Conservation (phyloP, 2,329 filamentous ascomycete genomes). For the Salinomyces thailandicus region DNA sequence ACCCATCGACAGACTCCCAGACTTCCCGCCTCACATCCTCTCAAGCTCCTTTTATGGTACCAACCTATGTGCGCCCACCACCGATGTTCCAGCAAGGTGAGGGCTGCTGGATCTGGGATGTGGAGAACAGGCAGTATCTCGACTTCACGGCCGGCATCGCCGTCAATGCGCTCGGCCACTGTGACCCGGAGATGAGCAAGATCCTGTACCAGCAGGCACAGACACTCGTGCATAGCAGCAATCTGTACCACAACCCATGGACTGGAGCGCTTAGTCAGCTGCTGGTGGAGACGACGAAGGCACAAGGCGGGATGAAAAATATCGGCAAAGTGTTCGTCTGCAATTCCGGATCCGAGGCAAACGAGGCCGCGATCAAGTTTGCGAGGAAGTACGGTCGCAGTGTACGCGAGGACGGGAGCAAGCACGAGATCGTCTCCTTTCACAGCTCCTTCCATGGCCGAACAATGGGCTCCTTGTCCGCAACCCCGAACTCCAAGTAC, state of each 20-base stretch:
- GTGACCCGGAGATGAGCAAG: constrained; percentile 65
- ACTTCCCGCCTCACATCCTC: constrained; percentile 65
- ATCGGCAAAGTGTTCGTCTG: constrained; percentile 78
- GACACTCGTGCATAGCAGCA: constrained; percentile 82
- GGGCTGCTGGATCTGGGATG: constrained; percentile 81
- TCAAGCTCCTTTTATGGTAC: constrained; percentile 81
- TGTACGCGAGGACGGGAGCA: constrained; percentile 34
- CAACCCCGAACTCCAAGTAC: constrained; percentile 96
- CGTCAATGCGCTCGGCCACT: constrained; percentile 86
- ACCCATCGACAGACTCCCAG: constrained; percentile 61
- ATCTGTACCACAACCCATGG: constrained; percentile 96
- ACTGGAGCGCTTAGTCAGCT: constrained; percentile 80
- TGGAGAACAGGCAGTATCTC: constrained; percentile 79
- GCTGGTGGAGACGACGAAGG: constrained; percentile 68
- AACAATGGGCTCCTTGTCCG: constrained; percentile 90
- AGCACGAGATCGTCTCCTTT: constrained; percentile 84
- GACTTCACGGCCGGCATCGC: constrained; percentile 96
- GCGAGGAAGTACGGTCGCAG: constrained; percentile 77
- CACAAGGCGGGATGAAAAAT: constrained; percentile 71
- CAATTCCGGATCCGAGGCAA: constrained; percentile 94
- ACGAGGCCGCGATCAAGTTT: constrained; percentile 96
- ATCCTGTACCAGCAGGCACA: constrained; percentile 58
- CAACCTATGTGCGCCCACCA: constrained; percentile 82
- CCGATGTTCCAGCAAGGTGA: constrained; percentile 83
- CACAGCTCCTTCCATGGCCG: constrained; percentile 88